Base-by-base conservation (phyloP, 495 filamentous ascomycete species). In the Trichocladium uniseriatum region DNA sequence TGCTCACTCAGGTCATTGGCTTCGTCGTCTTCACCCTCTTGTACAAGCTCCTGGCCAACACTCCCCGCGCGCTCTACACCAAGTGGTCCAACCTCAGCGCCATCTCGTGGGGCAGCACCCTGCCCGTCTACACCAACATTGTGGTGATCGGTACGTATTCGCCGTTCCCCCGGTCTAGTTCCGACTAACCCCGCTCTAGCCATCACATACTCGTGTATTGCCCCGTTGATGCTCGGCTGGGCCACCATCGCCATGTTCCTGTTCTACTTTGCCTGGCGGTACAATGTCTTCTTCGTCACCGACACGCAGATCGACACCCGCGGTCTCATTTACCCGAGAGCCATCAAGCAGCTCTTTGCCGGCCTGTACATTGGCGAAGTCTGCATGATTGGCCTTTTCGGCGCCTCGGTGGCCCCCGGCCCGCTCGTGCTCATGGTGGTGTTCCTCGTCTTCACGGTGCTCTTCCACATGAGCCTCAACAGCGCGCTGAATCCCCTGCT, bases 221-320 rank as follows among this genome's bases (percentile, higher is more conserved):
- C 92, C 14, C 92, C 92, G 0, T 68, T 97, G 37, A 84, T 97
- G 58, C 71, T 96, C 38, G 87, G 82, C 19, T 96, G 96, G 67
- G 84, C 85, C 29, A 81, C 83, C 16, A 73, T 96, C 43, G 91
- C 87, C 49, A 74, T 97, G 49, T 81, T 77, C 46, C 72, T 95
- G 46, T 87, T 98, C 69, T 96, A 96, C 68, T 72, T 94, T 40
- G 90, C 92, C 46, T 96, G 87, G 78, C 80, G 89, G 5, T 97
- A 98, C 76, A 95, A 98, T 62, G 63, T 97, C 58, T 77, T 98
- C 40, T 98, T 94, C 66, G 88, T 95, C 43, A 87, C 83, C 43
- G 86, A 94, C 59, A 77, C 84, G 24, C 53, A 74, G 44, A 83
- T 96, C 61, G 91, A 98, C 68, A 96, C 92, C 21, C 88, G 94